phyloP scores from a whole-genome alignment of 352 stramenopile genomes.

The Phytophthora citricola region DNA sequence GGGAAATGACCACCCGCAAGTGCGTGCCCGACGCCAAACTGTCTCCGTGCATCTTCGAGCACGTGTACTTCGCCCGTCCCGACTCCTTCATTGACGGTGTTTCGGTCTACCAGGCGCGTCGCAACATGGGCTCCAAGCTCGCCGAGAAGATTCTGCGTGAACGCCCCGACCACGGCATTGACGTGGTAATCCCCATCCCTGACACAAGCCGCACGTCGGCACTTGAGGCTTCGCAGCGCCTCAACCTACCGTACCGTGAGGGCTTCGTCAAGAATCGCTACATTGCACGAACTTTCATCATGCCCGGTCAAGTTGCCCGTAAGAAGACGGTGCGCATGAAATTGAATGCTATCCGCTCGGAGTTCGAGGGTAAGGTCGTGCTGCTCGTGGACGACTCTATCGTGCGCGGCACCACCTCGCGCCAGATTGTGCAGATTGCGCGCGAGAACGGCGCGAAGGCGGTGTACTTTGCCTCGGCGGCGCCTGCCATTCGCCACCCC shows the following conservation, averaged over 20 bases:
- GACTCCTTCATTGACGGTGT: slow-evolving; percentile 99
- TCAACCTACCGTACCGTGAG: slow-evolving; percentile 95
- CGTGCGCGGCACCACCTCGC: slow-evolving; percentile 98
- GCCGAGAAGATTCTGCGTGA: slow-evolving; percentile 94
- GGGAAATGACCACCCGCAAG: slow-evolving; percentile 84
- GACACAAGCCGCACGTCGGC: slow-evolving; percentile 98
- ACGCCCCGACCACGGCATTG: slow-evolving; percentile 94
- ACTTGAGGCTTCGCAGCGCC: slow-evolving; percentile 88
- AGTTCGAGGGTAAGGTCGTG: slow-evolving; percentile 96
- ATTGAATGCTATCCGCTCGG: slow-evolving; percentile 96
- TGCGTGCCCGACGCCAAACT: slow-evolving; percentile 79
- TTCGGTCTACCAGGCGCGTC: slow-evolving; percentile 97
- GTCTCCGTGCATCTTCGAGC: slow-evolving; percentile 99
- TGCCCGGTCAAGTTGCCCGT: slow-evolving; percentile 96
- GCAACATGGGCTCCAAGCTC: slow-evolving; percentile 99
- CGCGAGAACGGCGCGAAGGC: slow-evolving; percentile 97
- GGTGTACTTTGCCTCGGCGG: slow-evolving; percentile 96
- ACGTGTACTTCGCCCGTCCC: slow-evolving; percentile 99
- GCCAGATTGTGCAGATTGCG: slow-evolving; percentile 99
- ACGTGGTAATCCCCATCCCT: slow-evolving; percentile 99
- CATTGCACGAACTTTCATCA: slow-evolving; percentile 99
- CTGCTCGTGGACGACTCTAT: slow-evolving; percentile 99
- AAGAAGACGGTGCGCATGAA: slow-evolving; percentile 99
- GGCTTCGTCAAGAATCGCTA: slow-evolving; percentile 99
- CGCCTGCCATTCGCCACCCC: slow-evolving; percentile 97